A percentile compares a stretch with the other conserved stretches of the same genome.
These are phyloP conservation scores for Salvia hispanica DNA, from an alignment of 257 asterid genomes.

Conservation along the genomic window DNA sequence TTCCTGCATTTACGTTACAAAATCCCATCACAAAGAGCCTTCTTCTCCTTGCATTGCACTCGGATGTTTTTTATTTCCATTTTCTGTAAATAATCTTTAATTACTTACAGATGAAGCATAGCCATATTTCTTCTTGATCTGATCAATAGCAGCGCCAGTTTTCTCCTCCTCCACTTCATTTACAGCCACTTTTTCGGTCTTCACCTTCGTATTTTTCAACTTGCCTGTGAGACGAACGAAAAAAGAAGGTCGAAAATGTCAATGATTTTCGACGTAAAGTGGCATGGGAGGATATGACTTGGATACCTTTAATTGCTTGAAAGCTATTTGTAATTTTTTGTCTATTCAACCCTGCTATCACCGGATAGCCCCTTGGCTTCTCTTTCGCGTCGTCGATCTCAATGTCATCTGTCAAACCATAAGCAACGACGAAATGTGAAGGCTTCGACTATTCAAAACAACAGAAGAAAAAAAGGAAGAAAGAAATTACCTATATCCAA, in stretches of 20 bases:
- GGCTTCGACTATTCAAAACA: not conserved
- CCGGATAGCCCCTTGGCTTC: conserved; percentile 66
- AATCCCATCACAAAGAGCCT: not conserved
- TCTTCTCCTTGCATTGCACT: not conserved
- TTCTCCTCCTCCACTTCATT: conserved; percentile 59
- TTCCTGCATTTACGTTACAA: conserved; percentile 53
- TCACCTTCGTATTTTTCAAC: conserved; percentile 53
- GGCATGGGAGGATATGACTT: not conserved
- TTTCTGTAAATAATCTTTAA: too few relatives aligned
- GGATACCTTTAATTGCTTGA: conserved; percentile 74
- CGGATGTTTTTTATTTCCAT: too few relatives aligned
- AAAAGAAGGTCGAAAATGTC: not conserved
- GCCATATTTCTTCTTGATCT: conserved; percentile 92
- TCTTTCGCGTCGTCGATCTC: conserved; percentile 78
- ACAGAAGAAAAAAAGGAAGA: not conserved
- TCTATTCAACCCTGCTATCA: conserved; percentile 64
- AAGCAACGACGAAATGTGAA: not conserved
- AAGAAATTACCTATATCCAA: conserved; percentile 69
- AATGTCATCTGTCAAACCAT: conserved; percentile 60
- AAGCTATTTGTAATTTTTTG: conserved; percentile 69
- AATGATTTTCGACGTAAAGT: not conserved
- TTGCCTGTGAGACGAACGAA: conserved; percentile 50
- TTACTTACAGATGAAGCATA: conserved; percentile 57
- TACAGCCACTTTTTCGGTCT: conserved; percentile 56
- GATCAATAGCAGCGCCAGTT: conserved; percentile 62